Evolutionary conservation across 2,329 filamentous ascomycete genomes (phyloP).

Genomic region (Ophiostoma pallidulum): DNA sequence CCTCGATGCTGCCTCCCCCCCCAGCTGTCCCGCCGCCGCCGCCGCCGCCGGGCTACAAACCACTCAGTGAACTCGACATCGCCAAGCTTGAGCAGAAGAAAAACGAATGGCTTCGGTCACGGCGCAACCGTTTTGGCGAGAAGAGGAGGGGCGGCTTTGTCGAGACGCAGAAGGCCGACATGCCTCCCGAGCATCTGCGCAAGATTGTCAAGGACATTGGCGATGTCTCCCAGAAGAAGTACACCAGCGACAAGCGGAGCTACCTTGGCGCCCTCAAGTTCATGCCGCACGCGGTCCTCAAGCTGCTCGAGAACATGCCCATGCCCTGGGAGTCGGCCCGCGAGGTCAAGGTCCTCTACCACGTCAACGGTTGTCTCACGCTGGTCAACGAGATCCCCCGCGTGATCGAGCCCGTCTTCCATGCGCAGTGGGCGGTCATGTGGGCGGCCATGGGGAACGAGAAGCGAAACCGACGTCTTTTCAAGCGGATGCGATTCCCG

Average conservation of each 20-base stretch:
- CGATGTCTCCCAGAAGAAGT: conserved; percentile 98
- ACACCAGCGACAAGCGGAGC: conserved; percentile 95
- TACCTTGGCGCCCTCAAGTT: conserved; percentile 97
- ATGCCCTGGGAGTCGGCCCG: conserved; percentile 98
- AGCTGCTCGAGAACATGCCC: conserved; percentile 97
- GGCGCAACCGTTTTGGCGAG: conserved; percentile 89
- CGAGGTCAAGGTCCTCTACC: conserved; percentile 96
- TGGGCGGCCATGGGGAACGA: conserved; percentile 98
- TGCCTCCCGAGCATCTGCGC: conserved; percentile 95
- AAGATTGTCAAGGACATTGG: conserved; percentile 99
- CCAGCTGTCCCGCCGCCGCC: conserved; percentile 52
- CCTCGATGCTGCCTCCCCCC: conserved; percentile 44
- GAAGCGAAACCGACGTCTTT: conserved; percentile 89
- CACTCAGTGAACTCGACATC: conserved; percentile 69
- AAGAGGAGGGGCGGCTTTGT: conserved; percentile 95
- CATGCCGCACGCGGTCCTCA: conserved; percentile 97
- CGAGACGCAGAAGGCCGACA: conserved; percentile 95
- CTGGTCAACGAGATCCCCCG: conserved; percentile 93
- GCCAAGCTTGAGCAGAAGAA: conserved; percentile 98
- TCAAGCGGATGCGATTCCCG: conserved; percentile 98
- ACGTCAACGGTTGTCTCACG: conserved; percentile 94
- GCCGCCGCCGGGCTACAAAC: conserved; percentile 77
- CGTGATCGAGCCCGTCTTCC: conserved; percentile 95
- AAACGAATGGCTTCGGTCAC: conserved; percentile 91
- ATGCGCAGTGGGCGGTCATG: conserved; percentile 99